Evolutionary conservation across 345 rosid species (phyloP).

Genomic region (Ceriops zippeliana): DNA sequence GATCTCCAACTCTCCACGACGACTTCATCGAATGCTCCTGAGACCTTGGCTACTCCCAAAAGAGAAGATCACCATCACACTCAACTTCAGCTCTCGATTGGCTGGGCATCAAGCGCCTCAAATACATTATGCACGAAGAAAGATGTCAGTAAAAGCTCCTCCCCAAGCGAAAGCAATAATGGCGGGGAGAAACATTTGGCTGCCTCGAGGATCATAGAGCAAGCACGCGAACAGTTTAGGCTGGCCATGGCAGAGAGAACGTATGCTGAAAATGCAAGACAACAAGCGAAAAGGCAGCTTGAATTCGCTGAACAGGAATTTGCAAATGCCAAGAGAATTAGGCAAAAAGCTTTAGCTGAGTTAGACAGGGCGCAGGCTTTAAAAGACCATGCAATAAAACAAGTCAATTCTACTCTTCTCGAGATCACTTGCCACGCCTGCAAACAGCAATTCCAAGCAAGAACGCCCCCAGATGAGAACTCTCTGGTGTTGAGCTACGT

Average conservation of each 20-base stretch:
- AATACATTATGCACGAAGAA: conserved; percentile 21
- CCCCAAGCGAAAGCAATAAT: conserved; percentile 16
- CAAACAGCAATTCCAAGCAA: conserved; percentile 54
- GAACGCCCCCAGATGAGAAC: conserved; percentile 36
- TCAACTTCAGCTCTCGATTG: conserved; percentile 61
- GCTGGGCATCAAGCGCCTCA: conserved; percentile 36
- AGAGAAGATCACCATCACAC: conserved; percentile 41
- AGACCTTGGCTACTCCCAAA: conserved; percentile 29
- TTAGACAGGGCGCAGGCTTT: conserved; percentile 58
- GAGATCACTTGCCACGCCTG: conserved; percentile 80
- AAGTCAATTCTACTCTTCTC: conserved; percentile 53
- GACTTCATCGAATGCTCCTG: conserved; percentile 27
- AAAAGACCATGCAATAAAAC: conserved; percentile 61
- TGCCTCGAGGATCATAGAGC: conserved; percentile 33
- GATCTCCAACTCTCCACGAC: conserved; percentile 61
- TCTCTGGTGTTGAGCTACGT: conserved; percentile 49
- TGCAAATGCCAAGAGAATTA: conserved; percentile 65
- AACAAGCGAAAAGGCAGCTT: conserved; percentile 58
- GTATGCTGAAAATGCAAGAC: conserved; percentile 60
- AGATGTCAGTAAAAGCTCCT: conserved; percentile 14
- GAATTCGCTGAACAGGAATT: conserved; percentile 80
- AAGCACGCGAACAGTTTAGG: conserved; percentile 40
- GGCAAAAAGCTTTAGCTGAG: conserved; percentile 80
- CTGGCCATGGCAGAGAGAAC: conserved; percentile 59
- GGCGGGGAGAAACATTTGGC: conserved; percentile 20